Evolutionary conservation across 441 rosid genomes (phyloP), one percentile per base, ranked within the genome.

Genomic region (Pelargonium fulgidum): DNA sequence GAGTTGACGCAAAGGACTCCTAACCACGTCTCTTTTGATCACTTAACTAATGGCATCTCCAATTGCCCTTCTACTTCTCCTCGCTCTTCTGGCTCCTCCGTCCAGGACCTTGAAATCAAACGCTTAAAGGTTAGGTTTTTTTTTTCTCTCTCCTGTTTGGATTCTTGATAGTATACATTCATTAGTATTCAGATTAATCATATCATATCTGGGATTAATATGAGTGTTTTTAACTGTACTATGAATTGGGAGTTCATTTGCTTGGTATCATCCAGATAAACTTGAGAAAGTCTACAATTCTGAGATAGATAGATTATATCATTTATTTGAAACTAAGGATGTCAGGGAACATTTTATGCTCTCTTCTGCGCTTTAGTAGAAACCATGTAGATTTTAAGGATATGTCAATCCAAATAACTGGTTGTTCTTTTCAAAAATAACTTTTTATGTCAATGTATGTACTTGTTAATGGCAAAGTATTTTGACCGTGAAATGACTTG

Each of bases 1-100:
- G 80, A 73, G 73, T 87, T 93, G 72, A 86, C 92, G 24, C 97
- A 89, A 64, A 76, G 87, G 76, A 71, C 79, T 11, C 0, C 71
- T 24, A 76, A 44, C 45, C 19, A 20, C 5, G 63, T 26, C 33
- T 26, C 63, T 58, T 58, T 20, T 3, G 22, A 19, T 58, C 63
- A 33, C 29, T 58, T 22, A 24, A 0, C 10, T 12, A 58, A 58
- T 58, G 63, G 63, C 33, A 58, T 20, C 22, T 58, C 63, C 63
- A 20, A 19, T 20, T 5, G 6, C 39, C 39, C 39, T 33, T 58
- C 63, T 19, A 26, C 20, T 1, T 54, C 44, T 22, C 68, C 45
- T 68, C 72, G 47, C 19, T 12, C 14, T 73, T 4, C 56, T 42
- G 16, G 65, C 13, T 59, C 13, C 64, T 10, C 70, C 56, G 73